phyloP scores from a whole-genome alignment of 306 rosid species.

The Acacia melanoxylon region DNA sequence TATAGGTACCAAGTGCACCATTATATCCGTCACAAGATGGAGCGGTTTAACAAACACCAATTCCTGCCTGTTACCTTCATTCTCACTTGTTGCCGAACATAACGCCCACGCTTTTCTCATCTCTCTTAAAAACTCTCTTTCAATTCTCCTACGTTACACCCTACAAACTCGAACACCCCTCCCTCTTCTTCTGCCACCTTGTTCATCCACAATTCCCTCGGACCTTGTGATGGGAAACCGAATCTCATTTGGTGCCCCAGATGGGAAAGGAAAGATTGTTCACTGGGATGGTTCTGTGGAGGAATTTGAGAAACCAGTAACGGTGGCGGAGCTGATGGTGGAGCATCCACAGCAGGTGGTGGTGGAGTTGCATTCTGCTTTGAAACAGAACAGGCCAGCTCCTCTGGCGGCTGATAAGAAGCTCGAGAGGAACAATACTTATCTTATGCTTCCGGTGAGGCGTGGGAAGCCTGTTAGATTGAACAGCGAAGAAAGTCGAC shows the following conservation, averaged over 20 bases:
- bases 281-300: slow-evolving; percentile 66
- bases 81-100: not conserved
- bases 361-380: slow-evolving; percentile 58
- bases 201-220: not conserved
- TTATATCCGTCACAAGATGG: slow-evolving; percentile 51
- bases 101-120: not conserved
- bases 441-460: slow-evolving; percentile 73
- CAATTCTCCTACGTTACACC: not conserved
- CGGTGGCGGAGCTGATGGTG: slow-evolving; percentile 83
- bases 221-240: slow-evolving; percentile 66
- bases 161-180: not conserved
- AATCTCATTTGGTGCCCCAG: slow-evolving; percentile 23
- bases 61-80: slow-evolving; percentile 15
- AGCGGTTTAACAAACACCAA: slow-evolving; percentile 75
- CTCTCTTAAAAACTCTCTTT: not conserved
- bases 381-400: slow-evolving; percentile 44
- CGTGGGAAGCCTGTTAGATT: slow-evolving; percentile 63
- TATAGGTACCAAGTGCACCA: slow-evolving; percentile 44
- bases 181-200: not conserved
- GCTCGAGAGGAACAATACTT: slow-evolving; percentile 54
- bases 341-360: slow-evolving; percentile 90
- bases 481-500: slow-evolving; percentile 54
- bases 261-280: slow-evolving; percentile 48
- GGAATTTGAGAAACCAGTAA: slow-evolving; percentile 52
- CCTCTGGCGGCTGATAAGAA: slow-evolving; percentile 73